Percentiles rank a stretch among this genome's conserved stretches.
phyloP scores from a whole-genome alignment of 2,329 filamentous ascomycete genomes.

The Dryadomyces quercus-mongolicae region DNA sequence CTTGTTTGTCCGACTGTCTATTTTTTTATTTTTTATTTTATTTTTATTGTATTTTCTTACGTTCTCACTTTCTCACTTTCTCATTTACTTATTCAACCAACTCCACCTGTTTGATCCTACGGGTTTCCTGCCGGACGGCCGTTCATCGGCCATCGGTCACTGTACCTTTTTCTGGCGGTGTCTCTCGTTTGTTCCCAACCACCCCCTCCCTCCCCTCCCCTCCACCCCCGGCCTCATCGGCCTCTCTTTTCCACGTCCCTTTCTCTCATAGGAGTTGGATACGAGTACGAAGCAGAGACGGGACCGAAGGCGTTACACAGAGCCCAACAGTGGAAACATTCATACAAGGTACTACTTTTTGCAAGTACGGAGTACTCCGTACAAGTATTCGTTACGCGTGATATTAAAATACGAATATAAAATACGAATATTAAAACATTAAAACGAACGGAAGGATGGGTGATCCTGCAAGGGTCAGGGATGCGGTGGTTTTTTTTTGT shows the following conservation, averaged over 20 bases:
- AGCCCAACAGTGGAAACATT: neutral
- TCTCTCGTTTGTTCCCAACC: neutral
- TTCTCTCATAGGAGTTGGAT: neutral
- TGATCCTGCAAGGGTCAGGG: neutral
- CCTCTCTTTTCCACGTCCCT: neutral
- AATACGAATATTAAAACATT: too few relatives aligned
- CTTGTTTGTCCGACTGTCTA: neutral
- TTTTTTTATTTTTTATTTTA: too few relatives aligned
- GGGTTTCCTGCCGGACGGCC: too few relatives aligned
- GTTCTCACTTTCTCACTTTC: too few relatives aligned
- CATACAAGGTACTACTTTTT: neutral
- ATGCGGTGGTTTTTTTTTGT: neutral
- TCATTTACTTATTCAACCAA: too few relatives aligned
- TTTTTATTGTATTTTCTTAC: too few relatives aligned
- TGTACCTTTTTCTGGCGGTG: neutral
- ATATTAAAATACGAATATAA: too few relatives aligned
- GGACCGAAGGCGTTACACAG: neutral
- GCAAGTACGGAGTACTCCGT: neutral
- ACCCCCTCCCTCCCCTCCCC: neutral
- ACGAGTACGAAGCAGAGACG: neutral
- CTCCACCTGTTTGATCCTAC: neutral
- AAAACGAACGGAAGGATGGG: neutral
- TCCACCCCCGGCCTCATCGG: neutral
- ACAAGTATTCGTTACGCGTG: neutral
- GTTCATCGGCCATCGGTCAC: neutral